phyloP scores from a whole-genome alignment of 257 asterid species.

The Nicotiana benthamiana region DNA sequence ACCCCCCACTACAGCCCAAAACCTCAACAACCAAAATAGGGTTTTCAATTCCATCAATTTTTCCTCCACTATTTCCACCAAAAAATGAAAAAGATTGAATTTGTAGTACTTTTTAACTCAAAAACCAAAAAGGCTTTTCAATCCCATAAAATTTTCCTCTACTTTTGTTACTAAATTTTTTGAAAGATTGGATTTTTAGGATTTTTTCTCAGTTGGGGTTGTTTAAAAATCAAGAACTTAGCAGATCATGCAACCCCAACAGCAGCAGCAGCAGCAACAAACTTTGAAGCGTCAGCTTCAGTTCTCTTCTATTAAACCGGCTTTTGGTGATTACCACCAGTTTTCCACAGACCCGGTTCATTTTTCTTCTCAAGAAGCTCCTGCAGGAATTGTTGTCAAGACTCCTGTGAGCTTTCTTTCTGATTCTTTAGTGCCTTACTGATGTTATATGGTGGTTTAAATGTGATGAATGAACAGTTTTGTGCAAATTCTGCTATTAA shows the following conservation, averaged over 20 bases:
- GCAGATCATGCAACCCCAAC: conserved; percentile 38
- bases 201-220: background rate
- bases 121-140: conserved; percentile 8
- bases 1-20: background rate
- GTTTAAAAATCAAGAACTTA: background rate
- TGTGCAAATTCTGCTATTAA: background rate
- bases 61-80: background rate
- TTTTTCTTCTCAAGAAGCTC: conserved; percentile 36
- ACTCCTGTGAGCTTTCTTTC: conserved; percentile 48
- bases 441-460: background rate
- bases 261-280: conserved; percentile 37
- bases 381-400: conserved; percentile 45
- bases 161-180: background rate
- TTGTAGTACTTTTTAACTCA: conserved; percentile 1
- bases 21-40: conserved; percentile 8
- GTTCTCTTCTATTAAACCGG: conserved; percentile 57
- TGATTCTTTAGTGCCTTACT: background rate
- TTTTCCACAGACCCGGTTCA: conserved; percentile 39
- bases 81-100: conserved; percentile 8
- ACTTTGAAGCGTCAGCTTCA: conserved; percentile 53
- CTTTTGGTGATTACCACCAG: conserved; percentile 67
- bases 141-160: conserved; percentile 5
- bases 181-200: conserved; percentile 8
- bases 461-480: conserved; percentile 5
- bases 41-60: conserved; percentile 13